Conservation (phyloP, 1,139 yeast genomes). For the Starmera stellimalicola region DNA sequence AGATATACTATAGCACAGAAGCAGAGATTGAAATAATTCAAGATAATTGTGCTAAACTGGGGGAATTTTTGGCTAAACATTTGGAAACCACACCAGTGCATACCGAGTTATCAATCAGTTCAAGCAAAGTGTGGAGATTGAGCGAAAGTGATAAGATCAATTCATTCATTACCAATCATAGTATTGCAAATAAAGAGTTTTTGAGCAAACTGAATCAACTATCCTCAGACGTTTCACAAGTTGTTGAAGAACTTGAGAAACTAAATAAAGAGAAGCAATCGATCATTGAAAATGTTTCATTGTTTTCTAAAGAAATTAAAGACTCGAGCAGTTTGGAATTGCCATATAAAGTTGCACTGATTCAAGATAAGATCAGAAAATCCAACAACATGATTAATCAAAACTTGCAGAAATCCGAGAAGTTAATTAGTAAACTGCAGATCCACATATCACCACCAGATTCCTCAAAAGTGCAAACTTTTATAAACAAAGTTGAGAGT, state of each 20-base stretch:
- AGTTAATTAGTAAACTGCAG: conserved; percentile 11
- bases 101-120: conserved; percentile 19
- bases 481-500: conserved; percentile 9
- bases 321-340: conserved; percentile 8
- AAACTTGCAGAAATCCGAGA: conserved; percentile 12
- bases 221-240: background rate
- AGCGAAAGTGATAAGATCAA: conserved; percentile 23
- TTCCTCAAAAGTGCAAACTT: conserved; percentile 7
- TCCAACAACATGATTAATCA: conserved; percentile 3
- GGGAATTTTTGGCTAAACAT: conserved; percentile 28
- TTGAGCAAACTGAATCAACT: background rate
- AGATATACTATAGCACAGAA: conserved; percentile 27
- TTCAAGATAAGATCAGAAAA: conserved; percentile 12
- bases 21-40: conserved; percentile 30
- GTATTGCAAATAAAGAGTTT: background rate
- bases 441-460: conserved; percentile 7
- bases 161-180: conserved; percentile 12
- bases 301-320: conserved; percentile 6
- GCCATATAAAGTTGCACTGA: conserved; percentile 10
- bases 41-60: conserved; percentile 23
- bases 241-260: background rate
- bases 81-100: conserved; percentile 16
- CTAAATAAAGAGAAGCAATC: conserved; percentile 3
- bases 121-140: conserved; percentile 32
- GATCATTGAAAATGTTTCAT: conserved; percentile 6